Evolutionary conservation across 441 rosid genomes (phyloP), one percentile per base, ranked within the genome.

Genomic region (Eutrema salsugineum): DNA sequence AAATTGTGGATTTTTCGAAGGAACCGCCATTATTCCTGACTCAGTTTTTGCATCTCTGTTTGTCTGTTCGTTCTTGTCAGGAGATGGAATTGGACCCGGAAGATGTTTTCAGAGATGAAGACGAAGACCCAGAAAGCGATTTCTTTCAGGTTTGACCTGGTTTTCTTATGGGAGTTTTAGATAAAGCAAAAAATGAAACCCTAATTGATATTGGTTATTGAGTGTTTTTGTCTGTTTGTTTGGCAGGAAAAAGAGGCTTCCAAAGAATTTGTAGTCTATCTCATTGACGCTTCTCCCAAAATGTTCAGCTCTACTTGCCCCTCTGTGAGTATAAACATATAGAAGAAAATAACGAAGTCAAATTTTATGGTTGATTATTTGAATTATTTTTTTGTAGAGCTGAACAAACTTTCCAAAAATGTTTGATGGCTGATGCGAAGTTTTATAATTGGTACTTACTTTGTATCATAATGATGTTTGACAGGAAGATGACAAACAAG

Each of bases 261-360:
- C 30, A 92, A 95, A 70, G 97, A 91, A 61, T 83, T 85, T 46
- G 80, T 80, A 22, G 98, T 91, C 42, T 88, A 88, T 75, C 82
- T 91, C 50, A 86, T 92, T 30, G 99, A 91, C 50, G 96, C 96
- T 78, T 91, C 98, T 60, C 96, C 96, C 46, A 89, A 89, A 80
- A 94, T 94, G 98, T 86, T 90, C 74, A 69, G 32, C 62, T 54
- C 88, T 16, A 83, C 83, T 48, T 84, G 75, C 67, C 70, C 85
- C 10, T 79, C 84, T 8, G 98, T 91, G 58, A 81, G 93, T 82
- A 27, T 38, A 50, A 10, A 44, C 16, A 14, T 20, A 14, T 24
- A 46, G 2, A 22, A 15, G n/a, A 38, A 43, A 9, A 22, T 10
- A 47, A 32, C 17, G 15, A 58, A 60, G 28, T 58, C 19, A 24